Percentiles rank a stretch among this genome's conserved stretches.
Evolutionary conservation across 2,329 filamentous ascomycete species (phyloP).

Genomic region (Xenosphaeropsis pyriputrescens): DNA sequence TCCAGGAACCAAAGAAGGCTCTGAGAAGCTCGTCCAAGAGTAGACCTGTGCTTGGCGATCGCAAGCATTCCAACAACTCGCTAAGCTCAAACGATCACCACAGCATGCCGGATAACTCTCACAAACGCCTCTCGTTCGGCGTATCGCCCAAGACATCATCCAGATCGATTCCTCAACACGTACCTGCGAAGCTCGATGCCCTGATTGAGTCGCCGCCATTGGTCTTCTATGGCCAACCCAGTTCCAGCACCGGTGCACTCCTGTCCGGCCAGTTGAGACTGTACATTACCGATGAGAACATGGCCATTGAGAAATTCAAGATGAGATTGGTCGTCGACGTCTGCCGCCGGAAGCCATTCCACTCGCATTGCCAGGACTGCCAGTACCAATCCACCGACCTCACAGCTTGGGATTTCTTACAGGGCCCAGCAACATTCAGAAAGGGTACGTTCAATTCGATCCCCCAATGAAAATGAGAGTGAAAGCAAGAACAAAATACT

Average conservation of each 20-base stretch:
- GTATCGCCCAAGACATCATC: slow-evolving; percentile 10
- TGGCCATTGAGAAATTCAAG: slow-evolving; percentile 57
- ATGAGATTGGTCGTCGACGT: slow-evolving; percentile 58
- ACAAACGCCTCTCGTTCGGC: slow-evolving; percentile 14
- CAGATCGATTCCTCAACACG: slow-evolving; percentile 10
- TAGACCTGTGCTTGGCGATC: slow-evolving; percentile 5
- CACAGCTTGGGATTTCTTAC: slow-evolving; percentile 66
- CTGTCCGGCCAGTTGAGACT: slow-evolving; percentile 74
- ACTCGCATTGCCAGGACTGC: slow-evolving; percentile 66
- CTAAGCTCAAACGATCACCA: slow-evolving; percentile 5
- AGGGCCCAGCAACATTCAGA: slow-evolving; percentile 32
- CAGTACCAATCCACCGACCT: slow-evolving; percentile 56
- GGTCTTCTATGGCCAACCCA: slow-evolving; percentile 64
- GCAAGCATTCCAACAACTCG: slow-evolving; percentile 7
- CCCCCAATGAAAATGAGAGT: no score
- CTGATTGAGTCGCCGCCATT: slow-evolving; percentile 76
- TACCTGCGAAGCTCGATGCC: slow-evolving; percentile 18
- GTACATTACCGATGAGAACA: slow-evolving; percentile 48
- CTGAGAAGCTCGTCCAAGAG: slow-evolving; percentile 5
- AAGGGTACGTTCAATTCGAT: slow-evolving; percentile 25
- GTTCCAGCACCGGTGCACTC: slow-evolving; percentile 68
- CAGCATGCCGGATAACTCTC: background rate
- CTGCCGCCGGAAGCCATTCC: slow-evolving; percentile 70
- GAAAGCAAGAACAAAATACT: slow-evolving; percentile 1
- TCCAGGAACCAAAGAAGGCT: slow-evolving; percentile 6